Evolutionary conservation across 1,284 basidiomycete species (phyloP).

Genomic region (Irpex sp.): DNA sequence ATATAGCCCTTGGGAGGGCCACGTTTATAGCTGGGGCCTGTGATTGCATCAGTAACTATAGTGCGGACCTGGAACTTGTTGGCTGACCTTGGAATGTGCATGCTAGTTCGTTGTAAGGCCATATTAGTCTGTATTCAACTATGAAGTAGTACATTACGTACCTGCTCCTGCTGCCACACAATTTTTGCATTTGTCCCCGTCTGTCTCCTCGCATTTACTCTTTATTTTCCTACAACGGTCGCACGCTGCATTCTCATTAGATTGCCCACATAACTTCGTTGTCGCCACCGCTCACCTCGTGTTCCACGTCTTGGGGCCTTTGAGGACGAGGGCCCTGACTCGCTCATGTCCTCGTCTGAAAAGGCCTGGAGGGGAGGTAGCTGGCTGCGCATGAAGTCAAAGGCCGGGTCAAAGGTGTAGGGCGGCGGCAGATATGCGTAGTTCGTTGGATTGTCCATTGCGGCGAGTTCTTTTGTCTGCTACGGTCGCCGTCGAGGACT

Average conservation of each 20-base stretch:
- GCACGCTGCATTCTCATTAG: constrained; percentile 50
- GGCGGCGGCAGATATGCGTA: neutral
- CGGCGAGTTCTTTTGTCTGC: neutral
- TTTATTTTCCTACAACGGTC: constrained; percentile 85
- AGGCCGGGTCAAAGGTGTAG: neutral
- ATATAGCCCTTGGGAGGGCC: constrained; percentile 91
- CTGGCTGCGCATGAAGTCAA: neutral
- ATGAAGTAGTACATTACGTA: constrained; percentile 27
- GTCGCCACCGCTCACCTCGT: constrained; percentile 43
- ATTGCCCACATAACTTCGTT: neutral
- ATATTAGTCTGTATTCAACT: neutral
- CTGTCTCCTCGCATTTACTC: constrained; percentile 75
- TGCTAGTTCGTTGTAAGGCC: constrained; percentile 32
- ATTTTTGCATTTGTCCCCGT: constrained; percentile 62
- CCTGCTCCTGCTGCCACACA: constrained; percentile 61
- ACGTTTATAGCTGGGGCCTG: constrained; percentile 78
- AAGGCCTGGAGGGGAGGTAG: neutral
- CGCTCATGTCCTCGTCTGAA: constrained; percentile 22
- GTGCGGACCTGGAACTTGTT: neutral
- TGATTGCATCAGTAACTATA: neutral
- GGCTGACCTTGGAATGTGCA: constrained; percentile 74
- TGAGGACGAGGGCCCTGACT: constrained; percentile 17
- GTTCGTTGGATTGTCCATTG: neutral
- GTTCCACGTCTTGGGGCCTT: constrained; percentile 53
- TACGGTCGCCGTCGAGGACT: neutral